These are phyloP conservation scores for Salix purpurea DNA, from an alignment of 345 rosid species.

Conservation along the genomic window DNA sequence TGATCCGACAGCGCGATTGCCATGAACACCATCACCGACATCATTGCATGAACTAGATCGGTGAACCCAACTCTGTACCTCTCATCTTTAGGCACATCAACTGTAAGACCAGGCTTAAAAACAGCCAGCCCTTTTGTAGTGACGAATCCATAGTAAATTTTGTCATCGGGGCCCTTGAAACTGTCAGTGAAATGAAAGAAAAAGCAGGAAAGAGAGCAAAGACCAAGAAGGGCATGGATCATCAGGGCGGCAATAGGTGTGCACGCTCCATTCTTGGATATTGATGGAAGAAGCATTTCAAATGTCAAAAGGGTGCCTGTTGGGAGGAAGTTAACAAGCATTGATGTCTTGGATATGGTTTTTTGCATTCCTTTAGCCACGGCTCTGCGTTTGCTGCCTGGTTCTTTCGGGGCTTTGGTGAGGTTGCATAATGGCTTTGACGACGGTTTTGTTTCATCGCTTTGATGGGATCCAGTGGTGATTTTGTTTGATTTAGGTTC, in stretches of 20 bases:
- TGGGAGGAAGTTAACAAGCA: conserved; percentile 66
- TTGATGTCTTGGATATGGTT: conserved; percentile 65
- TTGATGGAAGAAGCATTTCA: conserved; percentile 71
- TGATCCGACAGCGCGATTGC: conserved; percentile 70
- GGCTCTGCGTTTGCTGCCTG: conserved; percentile 46
- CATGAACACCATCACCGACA: conserved; percentile 70
- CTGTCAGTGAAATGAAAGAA: conserved; percentile 76
- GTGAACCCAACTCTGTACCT: conserved; percentile 51
- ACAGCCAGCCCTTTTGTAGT: conserved; percentile 63
- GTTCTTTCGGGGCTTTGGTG: conserved; percentile 15
- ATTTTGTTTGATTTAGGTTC: conserved; percentile 3
- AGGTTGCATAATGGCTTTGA: neutral
- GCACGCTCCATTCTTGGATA: conserved; percentile 54
- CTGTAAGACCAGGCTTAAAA: conserved; percentile 54
- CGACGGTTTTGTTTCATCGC: neutral
- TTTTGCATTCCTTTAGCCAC: conserved; percentile 68
- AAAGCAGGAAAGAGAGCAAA: conserved; percentile 65
- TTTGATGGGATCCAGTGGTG: neutral
- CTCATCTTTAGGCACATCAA: conserved; percentile 44
- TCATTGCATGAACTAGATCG: conserved; percentile 63
- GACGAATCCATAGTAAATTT: conserved; percentile 64
- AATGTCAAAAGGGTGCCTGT: conserved; percentile 79
- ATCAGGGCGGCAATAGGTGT: conserved; percentile 49
- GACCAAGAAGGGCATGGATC: conserved; percentile 47
- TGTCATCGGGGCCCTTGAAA: conserved; percentile 58